A percentile compares a stretch with the other conserved stretches of the same genome.
These are phyloP conservation scores for Corinectria fuckeliana DNA, from an alignment of 2,329 filamentous ascomycete species.

Conservation along the genomic window DNA sequence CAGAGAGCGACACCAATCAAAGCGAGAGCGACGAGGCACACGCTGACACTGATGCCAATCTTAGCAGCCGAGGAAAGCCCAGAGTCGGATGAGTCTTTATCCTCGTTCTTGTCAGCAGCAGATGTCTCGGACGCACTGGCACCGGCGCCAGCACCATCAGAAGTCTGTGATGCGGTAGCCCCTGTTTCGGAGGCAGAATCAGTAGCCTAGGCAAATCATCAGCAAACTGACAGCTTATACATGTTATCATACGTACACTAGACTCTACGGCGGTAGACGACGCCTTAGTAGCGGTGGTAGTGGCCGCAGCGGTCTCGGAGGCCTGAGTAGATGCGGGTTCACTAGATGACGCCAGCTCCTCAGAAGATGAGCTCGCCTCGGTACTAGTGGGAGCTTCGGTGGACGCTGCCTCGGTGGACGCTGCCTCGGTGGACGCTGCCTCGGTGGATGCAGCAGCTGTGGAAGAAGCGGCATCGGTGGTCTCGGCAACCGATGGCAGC, in stretches of 20 bases:
- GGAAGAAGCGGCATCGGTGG: background rate
- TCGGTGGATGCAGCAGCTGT: constrained; percentile 8
- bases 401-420: constrained; percentile 18
- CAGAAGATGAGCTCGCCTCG: background rate
- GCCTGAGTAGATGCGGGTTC: constrained; percentile 15
- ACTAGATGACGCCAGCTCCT: constrained; percentile 9
- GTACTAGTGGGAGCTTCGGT: constrained; percentile 8
- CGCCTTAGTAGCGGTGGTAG: constrained; percentile 1
- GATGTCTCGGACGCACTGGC: constrained; percentile 24
- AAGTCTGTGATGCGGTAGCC: constrained; percentile 2
- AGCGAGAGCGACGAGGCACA: constrained; percentile 50
- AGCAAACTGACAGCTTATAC: background rate
- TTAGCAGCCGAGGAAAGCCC: constrained; percentile 47
- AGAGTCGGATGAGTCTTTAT: constrained; percentile 5
- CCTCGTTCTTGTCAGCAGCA: constrained; percentile 19
- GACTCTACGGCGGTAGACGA: constrained; percentile 14
- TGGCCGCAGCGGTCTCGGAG: constrained; percentile 2
- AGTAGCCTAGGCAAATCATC: constrained; percentile 18
- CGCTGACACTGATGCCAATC: constrained; percentile 57
- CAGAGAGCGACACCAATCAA: constrained; percentile 48
- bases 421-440: background rate
- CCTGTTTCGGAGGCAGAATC: constrained; percentile 22
- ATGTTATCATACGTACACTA: constrained; percentile 22
- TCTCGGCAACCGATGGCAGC: constrained; percentile 15
- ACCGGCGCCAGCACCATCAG: constrained; percentile 15